Evolutionary conservation across 768 basidiomycete species (phyloP).

Genomic region (Lentinula raphanica): DNA sequence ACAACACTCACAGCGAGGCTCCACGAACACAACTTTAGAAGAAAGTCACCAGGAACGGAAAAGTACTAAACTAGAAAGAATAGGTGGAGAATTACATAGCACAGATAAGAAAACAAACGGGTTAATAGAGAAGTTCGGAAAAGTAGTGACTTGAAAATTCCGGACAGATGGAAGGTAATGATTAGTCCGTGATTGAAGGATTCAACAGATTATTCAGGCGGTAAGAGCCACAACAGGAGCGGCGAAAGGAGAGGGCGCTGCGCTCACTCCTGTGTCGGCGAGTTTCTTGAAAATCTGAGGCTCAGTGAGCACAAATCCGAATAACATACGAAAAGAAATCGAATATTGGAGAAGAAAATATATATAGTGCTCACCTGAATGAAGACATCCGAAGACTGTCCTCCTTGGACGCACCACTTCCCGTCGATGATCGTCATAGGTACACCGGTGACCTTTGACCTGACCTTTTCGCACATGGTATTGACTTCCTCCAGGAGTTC

Average conservation of each 20-base stretch:
- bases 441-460: conserved; percentile 65
- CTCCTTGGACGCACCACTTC: conserved; percentile 73
- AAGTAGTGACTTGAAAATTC: not conserved
- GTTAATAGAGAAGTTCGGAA: not conserved
- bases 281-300: conserved; percentile 46
- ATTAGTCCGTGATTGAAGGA: not conserved
- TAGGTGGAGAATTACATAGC: not conserved
- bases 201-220: not conserved
- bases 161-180: not conserved
- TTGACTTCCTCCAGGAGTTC: conserved; percentile 63
- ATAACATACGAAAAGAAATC: not conserved
- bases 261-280: conserved; percentile 28
- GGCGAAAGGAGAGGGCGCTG: conserved; percentile 30
- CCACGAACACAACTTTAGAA: not conserved
- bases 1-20: not conserved
- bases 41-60: not conserved
- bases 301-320: conserved; percentile 1
- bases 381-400: conserved; percentile 67
- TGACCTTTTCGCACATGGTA: conserved; percentile 55
- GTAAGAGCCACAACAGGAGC: conserved; percentile 27
- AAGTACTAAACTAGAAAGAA: not conserved
- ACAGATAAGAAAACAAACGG: not conserved
- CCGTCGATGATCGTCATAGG: conserved; percentile 77
- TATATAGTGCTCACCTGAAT: conserved; percentile 43
- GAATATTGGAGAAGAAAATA: not conserved